phyloP scores from a whole-genome alignment of 2,329 filamentous ascomycete species.

The Byssoonygena ceratinophila region DNA sequence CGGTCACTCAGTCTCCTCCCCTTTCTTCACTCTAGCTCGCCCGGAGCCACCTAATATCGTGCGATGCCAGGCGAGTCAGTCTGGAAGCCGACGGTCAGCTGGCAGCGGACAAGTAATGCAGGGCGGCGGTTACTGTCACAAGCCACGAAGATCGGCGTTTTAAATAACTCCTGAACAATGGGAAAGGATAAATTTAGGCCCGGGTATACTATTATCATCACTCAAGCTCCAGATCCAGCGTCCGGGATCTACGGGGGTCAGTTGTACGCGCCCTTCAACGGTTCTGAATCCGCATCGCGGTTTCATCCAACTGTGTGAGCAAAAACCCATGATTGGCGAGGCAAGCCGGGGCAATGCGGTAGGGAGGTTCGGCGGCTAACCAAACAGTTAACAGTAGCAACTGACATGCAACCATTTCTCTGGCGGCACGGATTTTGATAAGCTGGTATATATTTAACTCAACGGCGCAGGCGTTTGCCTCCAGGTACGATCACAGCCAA shows the following conservation, averaged over 20 bases:
- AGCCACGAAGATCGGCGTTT: not conserved
- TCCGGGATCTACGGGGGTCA: not conserved
- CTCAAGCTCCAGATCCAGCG: not conserved
- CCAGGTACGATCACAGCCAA: too few relatives aligned
- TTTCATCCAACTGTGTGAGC: not conserved
- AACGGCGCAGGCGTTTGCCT: too few relatives aligned
- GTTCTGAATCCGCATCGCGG: not conserved
- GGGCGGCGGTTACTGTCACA: not conserved
- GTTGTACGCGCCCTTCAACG: not conserved
- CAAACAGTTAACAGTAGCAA: not conserved
- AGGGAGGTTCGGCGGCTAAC: not conserved
- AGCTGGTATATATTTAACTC: too few relatives aligned
- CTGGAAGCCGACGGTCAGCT: not conserved
- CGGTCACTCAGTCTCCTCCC: not conserved
- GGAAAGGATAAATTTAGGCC: not conserved
- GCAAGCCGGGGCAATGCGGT: not conserved
- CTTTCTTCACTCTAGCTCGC: not conserved
- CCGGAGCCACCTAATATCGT: not conserved
- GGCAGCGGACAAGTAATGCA: not conserved
- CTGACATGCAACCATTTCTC: too few relatives aligned
- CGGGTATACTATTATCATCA: not conserved
- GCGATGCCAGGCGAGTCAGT: not conserved
- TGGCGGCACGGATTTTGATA: too few relatives aligned
- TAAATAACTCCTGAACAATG: not conserved
- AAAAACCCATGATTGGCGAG: not conserved